phyloP scores from a whole-genome alignment of 441 rosid species.

The Hypseocharis bilobata region DNA sequence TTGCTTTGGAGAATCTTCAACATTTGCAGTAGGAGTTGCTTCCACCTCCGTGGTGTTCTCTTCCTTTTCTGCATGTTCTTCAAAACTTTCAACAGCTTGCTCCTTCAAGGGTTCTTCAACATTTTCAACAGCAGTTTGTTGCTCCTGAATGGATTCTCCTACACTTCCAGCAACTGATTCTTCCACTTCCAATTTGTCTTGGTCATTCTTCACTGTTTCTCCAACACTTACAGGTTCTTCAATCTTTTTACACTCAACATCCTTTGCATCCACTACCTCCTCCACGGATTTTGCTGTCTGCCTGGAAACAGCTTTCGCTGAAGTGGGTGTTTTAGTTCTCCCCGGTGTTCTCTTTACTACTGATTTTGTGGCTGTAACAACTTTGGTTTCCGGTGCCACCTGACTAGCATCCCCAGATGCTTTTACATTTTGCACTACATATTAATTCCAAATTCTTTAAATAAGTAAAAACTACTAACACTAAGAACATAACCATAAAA shows the following conservation, averaged over 20 bases:
- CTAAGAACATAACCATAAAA: background rate
- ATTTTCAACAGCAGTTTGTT: conserved; percentile 25
- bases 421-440: conserved; percentile 27
- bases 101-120: conserved; percentile 17
- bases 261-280: conserved; percentile 10
- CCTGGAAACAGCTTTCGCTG: conserved; percentile 17
- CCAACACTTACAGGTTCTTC: conserved; percentile 19
- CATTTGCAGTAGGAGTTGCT: conserved; percentile 15
- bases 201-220: conserved; percentile 11
- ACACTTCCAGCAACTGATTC: conserved; percentile 2
- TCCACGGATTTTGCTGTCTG: conserved; percentile 19
- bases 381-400: conserved; percentile 25
- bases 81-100: conserved; percentile 22
- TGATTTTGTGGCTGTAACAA: conserved; percentile 19
- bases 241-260: conserved; percentile 9
- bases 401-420: conserved; percentile 17
- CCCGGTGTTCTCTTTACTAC: conserved; percentile 29
- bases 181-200: conserved; percentile 8
- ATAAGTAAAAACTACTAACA: background rate
- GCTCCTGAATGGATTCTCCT: conserved; percentile 12
- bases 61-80: conserved; percentile 16
- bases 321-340: conserved; percentile 22
- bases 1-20: conserved; percentile 14
- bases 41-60: conserved; percentile 19
- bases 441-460: background rate